phyloP scores from a whole-genome alignment of 345 rosid genomes.

The Aquilaria malaccensis region DNA sequence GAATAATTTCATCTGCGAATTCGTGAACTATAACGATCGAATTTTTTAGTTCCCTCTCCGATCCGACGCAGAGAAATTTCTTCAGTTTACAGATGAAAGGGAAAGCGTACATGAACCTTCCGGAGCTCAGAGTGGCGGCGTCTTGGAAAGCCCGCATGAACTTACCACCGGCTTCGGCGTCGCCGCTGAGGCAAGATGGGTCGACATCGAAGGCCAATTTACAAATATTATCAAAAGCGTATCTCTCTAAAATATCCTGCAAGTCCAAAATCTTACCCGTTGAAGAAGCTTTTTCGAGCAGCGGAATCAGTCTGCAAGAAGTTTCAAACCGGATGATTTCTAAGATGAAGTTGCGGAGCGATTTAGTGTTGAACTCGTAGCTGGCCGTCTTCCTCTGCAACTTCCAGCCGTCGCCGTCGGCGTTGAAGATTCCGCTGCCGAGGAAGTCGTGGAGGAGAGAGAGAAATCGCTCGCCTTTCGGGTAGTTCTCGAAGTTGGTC shows the following conservation, averaged over 20 bases:
- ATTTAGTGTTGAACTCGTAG: slow-evolving; percentile 23
- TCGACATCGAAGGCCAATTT: slow-evolving; percentile 16
- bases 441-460: slow-evolving; percentile 8
- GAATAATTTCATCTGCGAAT: slow-evolving; percentile 21
- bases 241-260: slow-evolving; percentile 20
- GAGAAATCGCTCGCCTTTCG: slow-evolving; percentile 13
- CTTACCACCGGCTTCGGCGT: slow-evolving; percentile 5
- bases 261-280: slow-evolving; percentile 7
- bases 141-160: slow-evolving; percentile 24
- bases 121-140: slow-evolving; percentile 15
- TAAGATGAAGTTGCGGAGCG: slow-evolving; percentile 14
- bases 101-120: slow-evolving; percentile 14
- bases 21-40: slow-evolving; percentile 21
- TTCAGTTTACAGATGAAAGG: slow-evolving; percentile 3
- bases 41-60: slow-evolving; percentile 27
- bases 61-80: slow-evolving; percentile 21
- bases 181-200: slow-evolving; percentile 14
- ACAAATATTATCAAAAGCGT: slow-evolving; percentile 21
- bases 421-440: slow-evolving; percentile 16
- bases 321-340: slow-evolving; percentile 10
- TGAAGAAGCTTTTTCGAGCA: slow-evolving; percentile 4
- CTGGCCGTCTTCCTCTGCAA: slow-evolving; percentile 17
- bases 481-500: slow-evolving; percentile 12
- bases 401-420: slow-evolving; percentile 23
- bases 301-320: slow-evolving; percentile 12